These are phyloP conservation scores for Pleurotus ostreatus DNA, from an alignment of 768 basidiomycete species.

Conservation along the genomic window DNA sequence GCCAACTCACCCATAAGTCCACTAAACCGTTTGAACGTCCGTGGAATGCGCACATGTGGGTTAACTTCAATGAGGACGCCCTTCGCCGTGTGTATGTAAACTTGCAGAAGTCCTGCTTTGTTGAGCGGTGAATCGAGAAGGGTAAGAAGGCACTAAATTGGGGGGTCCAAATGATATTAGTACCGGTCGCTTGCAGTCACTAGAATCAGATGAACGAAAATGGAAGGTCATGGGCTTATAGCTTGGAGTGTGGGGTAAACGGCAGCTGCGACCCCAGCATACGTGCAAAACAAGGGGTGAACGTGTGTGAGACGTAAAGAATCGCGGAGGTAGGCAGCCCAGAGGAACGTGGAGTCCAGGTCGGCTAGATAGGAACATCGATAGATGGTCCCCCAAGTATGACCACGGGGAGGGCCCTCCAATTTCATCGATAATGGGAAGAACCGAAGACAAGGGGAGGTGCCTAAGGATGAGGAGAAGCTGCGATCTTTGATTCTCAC, in stretches of 20 bases:
- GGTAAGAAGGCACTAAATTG: slow-evolving; percentile 82
- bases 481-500: slow-evolving; percentile 36
- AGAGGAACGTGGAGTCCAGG: background rate
- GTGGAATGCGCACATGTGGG: slow-evolving; percentile 93
- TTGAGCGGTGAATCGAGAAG: slow-evolving; percentile 96
- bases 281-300: background rate
- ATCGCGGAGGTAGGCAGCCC: too few species aligned
- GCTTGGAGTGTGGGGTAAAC: too few species aligned
- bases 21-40: slow-evolving; percentile 98
- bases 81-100: slow-evolving; percentile 96
- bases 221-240: too few species aligned
- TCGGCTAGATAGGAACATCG: too few species aligned
- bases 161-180: too few species aligned
- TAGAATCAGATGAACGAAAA: too few species aligned
- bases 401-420: background rate
- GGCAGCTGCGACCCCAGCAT: too few species aligned
- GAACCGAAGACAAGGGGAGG: slow-evolving; percentile 7
- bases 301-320: background rate
- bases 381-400: too few species aligned
- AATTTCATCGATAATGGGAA: slow-evolving; percentile 7
- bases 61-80: slow-evolving; percentile 98
- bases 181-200: too few species aligned
- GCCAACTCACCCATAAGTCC: slow-evolving; percentile 87
- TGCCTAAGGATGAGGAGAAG: background rate
- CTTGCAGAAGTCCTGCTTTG: slow-evolving; percentile 94